Percentiles rank a stretch among this genome's conserved stretches.
phyloP scores from a whole-genome alignment of 2,329 filamentous ascomycete genomes.

The Ophiostoma novo-ulmi region DNA sequence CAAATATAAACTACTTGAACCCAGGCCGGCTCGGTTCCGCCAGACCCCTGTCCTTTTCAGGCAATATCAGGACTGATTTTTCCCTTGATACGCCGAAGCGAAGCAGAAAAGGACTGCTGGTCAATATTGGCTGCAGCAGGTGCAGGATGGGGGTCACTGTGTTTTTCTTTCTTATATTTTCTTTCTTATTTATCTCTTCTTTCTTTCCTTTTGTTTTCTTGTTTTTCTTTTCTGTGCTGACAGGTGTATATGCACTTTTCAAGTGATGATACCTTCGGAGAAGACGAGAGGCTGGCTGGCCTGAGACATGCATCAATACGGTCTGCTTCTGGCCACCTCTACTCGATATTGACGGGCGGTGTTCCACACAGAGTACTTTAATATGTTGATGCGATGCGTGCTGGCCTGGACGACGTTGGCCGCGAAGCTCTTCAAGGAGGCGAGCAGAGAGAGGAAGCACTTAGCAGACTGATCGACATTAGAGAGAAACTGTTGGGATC shows the following conservation, averaged over 20 bases:
- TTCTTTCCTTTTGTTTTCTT: no score
- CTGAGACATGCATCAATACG: not conserved
- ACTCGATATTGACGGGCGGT: no score
- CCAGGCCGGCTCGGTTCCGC: constrained; percentile 1
- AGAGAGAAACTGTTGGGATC: no score
- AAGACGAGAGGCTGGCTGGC: not conserved
- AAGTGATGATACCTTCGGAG: not conserved
- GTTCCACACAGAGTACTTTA: no score
- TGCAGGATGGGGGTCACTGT: not conserved
- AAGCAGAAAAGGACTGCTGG: not conserved
- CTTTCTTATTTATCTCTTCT: not conserved
- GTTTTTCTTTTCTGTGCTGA: not conserved
- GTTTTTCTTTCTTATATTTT: not conserved
- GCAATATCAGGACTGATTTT: not conserved
- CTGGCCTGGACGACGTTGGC: no score
- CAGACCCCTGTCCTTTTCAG: not conserved
- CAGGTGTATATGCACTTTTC: not conserved
- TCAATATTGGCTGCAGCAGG: not conserved
- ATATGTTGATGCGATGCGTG: no score
- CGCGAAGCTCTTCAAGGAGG: no score
- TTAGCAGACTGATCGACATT: no score
- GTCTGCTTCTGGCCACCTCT: no score
- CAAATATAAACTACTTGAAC: no score
- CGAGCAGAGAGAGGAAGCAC: no score
- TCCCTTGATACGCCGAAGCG: not conserved